Evolutionary conservation across 192 early-diverging fungal genomes (phyloP).

Genomic region (Podila verticillata): DNA sequence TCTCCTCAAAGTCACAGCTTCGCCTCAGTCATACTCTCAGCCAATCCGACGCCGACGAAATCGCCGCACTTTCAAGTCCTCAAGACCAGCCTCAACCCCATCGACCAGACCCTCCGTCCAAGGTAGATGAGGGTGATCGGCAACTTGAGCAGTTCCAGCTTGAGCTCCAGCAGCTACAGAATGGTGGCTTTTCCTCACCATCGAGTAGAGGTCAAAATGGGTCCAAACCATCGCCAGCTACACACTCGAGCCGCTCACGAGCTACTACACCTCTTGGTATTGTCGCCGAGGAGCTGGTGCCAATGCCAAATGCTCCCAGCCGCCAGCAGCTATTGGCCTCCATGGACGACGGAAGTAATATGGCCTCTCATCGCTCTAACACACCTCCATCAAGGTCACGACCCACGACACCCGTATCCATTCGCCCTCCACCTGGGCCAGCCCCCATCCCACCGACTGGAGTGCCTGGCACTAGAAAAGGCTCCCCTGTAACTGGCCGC

Average conservation of each 20-base stretch:
- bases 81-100: neutral
- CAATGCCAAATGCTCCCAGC: conserved; percentile 14
- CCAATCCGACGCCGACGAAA: conserved; percentile 20
- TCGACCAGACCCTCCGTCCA: neutral
- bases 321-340: conserved; percentile 30
- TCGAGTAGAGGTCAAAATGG: no score
- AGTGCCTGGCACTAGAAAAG: conserved; percentile 6
- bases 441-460: conserved; percentile 9
- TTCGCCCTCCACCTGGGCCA: conserved; percentile 35
- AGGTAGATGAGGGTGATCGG: conserved; percentile 11
- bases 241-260: conserved; percentile 9
- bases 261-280: conserved; percentile 17
- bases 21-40: conserved; percentile 24
- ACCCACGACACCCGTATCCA: conserved; percentile 24
- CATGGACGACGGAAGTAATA: conserved; percentile 11
- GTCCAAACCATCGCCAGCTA: neutral
- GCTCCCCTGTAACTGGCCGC: conserved; percentile 3
- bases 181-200: no score
- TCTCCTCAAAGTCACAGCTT: conserved; percentile 26
- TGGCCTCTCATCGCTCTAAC: conserved; percentile 9
- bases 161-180: conserved; percentile 10
- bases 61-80: neutral
- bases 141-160: conserved; percentile 18
- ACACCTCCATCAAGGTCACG: conserved; percentile 28
- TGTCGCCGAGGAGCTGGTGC: conserved; percentile 22